A percentile compares a stretch with the other conserved stretches of the same genome.
Conservation (phyloP, 495 filamentous ascomycete species). For the Daldinia bambusicola region DNA sequence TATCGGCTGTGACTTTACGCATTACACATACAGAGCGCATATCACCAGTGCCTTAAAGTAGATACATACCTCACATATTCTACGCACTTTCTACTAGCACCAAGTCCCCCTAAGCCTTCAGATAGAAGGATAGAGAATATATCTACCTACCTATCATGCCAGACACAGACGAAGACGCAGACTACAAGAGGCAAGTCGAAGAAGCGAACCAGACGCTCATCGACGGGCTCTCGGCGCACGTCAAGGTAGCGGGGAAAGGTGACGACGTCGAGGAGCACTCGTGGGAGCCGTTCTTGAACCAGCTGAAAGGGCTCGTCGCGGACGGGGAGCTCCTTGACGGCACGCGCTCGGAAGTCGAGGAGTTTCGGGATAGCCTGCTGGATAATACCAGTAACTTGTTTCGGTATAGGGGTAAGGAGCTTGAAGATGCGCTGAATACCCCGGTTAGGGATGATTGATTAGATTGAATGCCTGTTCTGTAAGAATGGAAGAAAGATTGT, state of each 20-base stretch:
- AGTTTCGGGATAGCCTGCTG: constrained; percentile 18
- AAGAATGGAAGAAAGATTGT: neutral
- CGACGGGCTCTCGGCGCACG: constrained; percentile 19
- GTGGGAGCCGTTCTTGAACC: constrained; percentile 26
- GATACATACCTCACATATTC: neutral
- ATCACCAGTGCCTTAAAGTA: neutral
- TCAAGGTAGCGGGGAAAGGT: constrained; percentile 14
- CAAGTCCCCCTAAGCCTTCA: neutral
- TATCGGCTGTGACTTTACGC: neutral
- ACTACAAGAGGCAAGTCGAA: constrained; percentile 20
- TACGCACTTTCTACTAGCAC: neutral
- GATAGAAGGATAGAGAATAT: no score
- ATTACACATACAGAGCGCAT: neutral
- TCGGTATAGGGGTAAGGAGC: constrained; percentile 13
- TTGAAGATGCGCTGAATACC: constrained; percentile 6
- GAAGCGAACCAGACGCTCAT: constrained; percentile 24
- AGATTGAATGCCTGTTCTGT: no score
- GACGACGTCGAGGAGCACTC: constrained; percentile 18
- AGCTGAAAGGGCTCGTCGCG: constrained; percentile 11
- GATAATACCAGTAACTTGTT: neutral
- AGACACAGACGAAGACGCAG: constrained; percentile 9
- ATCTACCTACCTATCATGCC: constrained; percentile 5
- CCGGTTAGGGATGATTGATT: constrained; percentile 13
- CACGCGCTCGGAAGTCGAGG: constrained; percentile 5
- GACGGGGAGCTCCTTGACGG: constrained; percentile 17